Conservation (phyloP, 1,284 basidiomycete species). For the Ceratobasidium sp. region DNA sequence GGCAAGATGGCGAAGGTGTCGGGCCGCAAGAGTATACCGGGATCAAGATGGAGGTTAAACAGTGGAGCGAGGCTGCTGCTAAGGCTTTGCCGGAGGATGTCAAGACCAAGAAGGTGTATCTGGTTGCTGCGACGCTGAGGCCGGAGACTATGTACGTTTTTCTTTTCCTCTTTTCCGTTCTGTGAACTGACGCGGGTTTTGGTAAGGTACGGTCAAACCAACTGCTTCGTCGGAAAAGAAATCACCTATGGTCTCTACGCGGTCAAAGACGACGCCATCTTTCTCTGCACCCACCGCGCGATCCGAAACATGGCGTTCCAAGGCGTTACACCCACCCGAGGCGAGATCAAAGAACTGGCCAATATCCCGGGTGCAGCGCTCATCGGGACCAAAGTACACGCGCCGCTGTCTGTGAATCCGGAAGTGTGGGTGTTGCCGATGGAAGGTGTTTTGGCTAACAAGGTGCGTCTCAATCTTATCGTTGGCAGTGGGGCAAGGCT, state of each 20-base stretch:
- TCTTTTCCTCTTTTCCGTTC: slow-evolving; percentile 49
- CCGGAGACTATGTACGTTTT: slow-evolving; percentile 93
- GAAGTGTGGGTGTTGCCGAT: slow-evolving; percentile 98
- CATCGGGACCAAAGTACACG: slow-evolving; percentile 91
- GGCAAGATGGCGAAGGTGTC: slow-evolving; percentile 93
- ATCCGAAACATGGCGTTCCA: slow-evolving; percentile 99
- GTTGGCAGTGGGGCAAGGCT: not conserved
- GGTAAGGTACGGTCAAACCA: slow-evolving; percentile 95
- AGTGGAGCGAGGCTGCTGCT: slow-evolving; percentile 77
- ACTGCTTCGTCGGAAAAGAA: slow-evolving; percentile 93
- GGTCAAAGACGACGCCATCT: slow-evolving; percentile 84
- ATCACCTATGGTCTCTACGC: slow-evolving; percentile 96
- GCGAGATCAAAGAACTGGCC: slow-evolving; percentile 70
- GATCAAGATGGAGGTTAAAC: slow-evolving; percentile 93
- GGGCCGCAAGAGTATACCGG: slow-evolving; percentile 98
- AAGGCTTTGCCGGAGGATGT: slow-evolving; percentile 72
- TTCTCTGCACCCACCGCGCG: slow-evolving; percentile 89
- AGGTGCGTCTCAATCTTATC: slow-evolving; percentile 63
- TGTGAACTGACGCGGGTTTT: slow-evolving; percentile 48
- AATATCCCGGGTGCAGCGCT: slow-evolving; percentile 85
- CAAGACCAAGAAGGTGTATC: slow-evolving; percentile 81
- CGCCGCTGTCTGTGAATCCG: slow-evolving; percentile 84
- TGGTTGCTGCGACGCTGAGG: slow-evolving; percentile 95
- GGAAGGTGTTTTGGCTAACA: slow-evolving; percentile 96
- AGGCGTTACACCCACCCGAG: slow-evolving; percentile 74